Percentiles rank a stretch among this genome's conserved stretches.
These are phyloP conservation scores for Starmerella apis DNA, from an alignment of 805 yeast genomes.

Conservation along the genomic window DNA sequence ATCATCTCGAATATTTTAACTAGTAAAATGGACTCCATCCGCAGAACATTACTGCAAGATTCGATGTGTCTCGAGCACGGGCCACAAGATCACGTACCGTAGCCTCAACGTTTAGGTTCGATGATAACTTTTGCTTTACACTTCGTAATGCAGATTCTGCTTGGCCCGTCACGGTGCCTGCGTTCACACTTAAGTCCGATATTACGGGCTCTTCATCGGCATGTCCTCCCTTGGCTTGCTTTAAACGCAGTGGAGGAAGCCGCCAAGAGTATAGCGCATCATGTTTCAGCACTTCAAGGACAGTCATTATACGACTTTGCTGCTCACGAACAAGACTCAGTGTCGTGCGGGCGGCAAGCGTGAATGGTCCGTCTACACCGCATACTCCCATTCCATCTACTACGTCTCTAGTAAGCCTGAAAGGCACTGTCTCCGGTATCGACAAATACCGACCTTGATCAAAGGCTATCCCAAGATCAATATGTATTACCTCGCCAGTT, in stretches of 20 bases:
- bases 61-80: constrained; percentile 58
- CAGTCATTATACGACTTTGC: constrained; percentile 60
- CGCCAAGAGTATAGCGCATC: constrained; percentile 94
- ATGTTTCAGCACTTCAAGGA: constrained; percentile 74
- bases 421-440: constrained; percentile 90
- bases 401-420: constrained; percentile 77
- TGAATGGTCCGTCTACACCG: constrained; percentile 72
- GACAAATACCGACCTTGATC: constrained; percentile 81
- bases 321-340: constrained; percentile 56
- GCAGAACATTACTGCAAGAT: constrained; percentile 61
- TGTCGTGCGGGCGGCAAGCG: constrained; percentile 61
- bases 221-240: neutral
- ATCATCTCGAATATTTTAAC: neutral
- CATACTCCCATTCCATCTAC: constrained; percentile 87
- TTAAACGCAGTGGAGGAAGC: constrained; percentile 54
- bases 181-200: constrained; percentile 8
- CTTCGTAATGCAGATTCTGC: constrained; percentile 68
- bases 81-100: constrained; percentile 68
- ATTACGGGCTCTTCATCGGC: neutral
- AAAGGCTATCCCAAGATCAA: constrained; percentile 92
- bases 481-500: constrained; percentile 92
- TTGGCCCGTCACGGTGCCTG: constrained; percentile 37
- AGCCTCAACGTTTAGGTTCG: constrained; percentile 71
- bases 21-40: constrained; percentile 34
- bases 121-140: constrained; percentile 63